phyloP scores from a whole-genome alignment of 495 filamentous ascomycete genomes.

The Parmelia sp. region DNA sequence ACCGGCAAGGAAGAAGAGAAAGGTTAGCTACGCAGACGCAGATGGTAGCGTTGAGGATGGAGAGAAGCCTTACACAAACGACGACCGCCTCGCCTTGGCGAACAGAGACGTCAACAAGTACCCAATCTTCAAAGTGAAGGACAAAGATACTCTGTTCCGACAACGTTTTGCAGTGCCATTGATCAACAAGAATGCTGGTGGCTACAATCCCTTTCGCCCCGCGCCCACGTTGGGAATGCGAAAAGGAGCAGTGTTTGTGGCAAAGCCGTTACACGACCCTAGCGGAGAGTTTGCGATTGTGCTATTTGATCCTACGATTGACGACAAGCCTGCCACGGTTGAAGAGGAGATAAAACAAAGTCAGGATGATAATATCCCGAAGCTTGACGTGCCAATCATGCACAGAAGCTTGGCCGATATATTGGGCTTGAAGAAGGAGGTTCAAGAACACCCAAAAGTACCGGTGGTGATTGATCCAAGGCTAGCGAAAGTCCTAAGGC shows the following conservation, averaged over 20 bases:
- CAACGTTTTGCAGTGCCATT: slow-evolving; percentile 81
- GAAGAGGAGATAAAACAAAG: slow-evolving; percentile 47
- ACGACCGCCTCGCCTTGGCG: slow-evolving; percentile 76
- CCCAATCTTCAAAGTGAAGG: slow-evolving; percentile 81
- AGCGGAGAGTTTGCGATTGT: slow-evolving; percentile 96
- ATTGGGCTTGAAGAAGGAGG: slow-evolving; percentile 84
- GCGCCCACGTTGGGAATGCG: slow-evolving; percentile 84
- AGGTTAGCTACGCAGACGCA: slow-evolving; percentile 81
- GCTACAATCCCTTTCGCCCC: slow-evolving; percentile 70
- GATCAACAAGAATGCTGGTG: slow-evolving; percentile 65
- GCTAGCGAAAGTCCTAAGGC: slow-evolving; percentile 83
- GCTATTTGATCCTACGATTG: slow-evolving; percentile 88
- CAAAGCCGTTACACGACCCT: slow-evolving; percentile 89
- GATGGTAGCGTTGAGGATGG: slow-evolving; percentile 60
- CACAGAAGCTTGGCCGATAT: slow-evolving; percentile 97
- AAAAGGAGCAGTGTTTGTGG: slow-evolving; percentile 75
- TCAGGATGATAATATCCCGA: slow-evolving; percentile 46
- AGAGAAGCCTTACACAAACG: slow-evolving; percentile 82
- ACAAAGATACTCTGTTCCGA: slow-evolving; percentile 75
- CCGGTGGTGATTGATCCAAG: slow-evolving; percentile 95
- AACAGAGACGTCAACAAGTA: slow-evolving; percentile 86
- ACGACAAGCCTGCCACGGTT: slow-evolving; percentile 54
- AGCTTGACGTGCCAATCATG: slow-evolving; percentile 72
- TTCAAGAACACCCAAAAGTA: slow-evolving; percentile 75
- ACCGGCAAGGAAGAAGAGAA: slow-evolving; percentile 78